Conservation (phyloP, 2,329 filamentous ascomycete genomes). For the Fusarium illudens region DNA sequence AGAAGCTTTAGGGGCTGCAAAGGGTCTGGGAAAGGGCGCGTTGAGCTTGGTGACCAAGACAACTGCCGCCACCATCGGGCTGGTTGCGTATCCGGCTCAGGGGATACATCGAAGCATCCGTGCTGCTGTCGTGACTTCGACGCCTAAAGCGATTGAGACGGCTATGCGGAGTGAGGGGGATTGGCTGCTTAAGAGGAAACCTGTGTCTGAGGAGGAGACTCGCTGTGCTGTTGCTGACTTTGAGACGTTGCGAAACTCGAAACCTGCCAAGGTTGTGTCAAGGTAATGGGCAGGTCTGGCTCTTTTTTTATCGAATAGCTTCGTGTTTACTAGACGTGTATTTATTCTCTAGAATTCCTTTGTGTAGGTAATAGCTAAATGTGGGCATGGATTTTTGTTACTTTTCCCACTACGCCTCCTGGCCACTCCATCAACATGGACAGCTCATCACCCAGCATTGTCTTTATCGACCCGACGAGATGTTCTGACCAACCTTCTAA, state of each 20-base stretch:
- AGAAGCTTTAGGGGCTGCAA: neutral
- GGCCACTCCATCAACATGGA: neutral
- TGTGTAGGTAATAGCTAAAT: neutral
- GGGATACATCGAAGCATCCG: neutral
- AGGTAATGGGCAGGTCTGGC: neutral
- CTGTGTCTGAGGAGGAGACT: neutral
- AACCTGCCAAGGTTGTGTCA: neutral
- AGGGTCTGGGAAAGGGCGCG: neutral
- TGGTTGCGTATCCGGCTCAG: neutral
- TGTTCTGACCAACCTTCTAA: neutral
- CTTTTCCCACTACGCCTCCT: neutral
- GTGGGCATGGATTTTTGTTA: neutral
- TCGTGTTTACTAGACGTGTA: neutral
- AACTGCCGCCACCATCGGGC: neutral
- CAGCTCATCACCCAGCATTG: neutral
- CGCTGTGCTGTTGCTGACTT: neutral
- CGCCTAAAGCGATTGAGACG: neutral
- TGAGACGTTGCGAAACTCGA: neutral
- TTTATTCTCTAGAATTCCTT: neutral
- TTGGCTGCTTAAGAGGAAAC: neutral
- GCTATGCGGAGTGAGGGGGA: neutral
- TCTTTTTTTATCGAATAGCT: neutral
- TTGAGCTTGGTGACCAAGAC: slow-evolving; percentile 2
- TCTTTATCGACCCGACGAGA: neutral
- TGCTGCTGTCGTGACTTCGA: neutral